A percentile compares a stretch with the other conserved stretches of the same genome.
These are phyloP conservation scores for Vigna unguiculata DNA, from an alignment of 306 rosid genomes.

Conservation along the genomic window DNA sequence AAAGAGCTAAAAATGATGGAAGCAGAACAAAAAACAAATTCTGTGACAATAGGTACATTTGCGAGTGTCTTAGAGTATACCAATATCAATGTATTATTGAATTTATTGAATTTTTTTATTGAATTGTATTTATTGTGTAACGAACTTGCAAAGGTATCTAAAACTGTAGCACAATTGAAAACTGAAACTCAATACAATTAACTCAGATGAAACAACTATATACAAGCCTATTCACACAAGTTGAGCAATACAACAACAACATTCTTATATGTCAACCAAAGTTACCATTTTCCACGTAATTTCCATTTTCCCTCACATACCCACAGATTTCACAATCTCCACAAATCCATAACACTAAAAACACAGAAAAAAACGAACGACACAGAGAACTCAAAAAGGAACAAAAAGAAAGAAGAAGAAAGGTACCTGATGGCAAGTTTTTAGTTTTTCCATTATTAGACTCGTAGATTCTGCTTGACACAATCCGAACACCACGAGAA, in stretches of 20 bases:
- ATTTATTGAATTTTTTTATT: no score
- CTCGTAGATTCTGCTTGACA: slow-evolving; percentile 63
- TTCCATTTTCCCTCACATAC: not conserved
- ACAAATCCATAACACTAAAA: not conserved
- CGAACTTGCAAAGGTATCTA: no score
- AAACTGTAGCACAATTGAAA: not conserved
- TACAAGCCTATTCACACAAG: not conserved
- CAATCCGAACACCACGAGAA: slow-evolving; percentile 51
- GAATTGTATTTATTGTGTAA: no score
- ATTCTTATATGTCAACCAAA: not conserved
- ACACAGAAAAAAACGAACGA: not conserved
- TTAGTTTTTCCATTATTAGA: slow-evolving; percentile 55
- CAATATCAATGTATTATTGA: no score
- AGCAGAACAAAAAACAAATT: no score
- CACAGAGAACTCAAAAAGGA: not conserved
- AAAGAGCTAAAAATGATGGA: no score
- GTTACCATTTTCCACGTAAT: not conserved
- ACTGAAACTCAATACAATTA: not conserved
- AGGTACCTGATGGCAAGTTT: slow-evolving; percentile 73
- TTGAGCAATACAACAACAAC: not conserved
- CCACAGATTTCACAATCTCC: not conserved
- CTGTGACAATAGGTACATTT: no score
- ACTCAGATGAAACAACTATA: not conserved
- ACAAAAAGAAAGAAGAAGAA: not conserved
- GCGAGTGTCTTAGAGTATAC: no score